Evolutionary conservation across 352 stramenopile genomes (phyloP), one percentile per base, ranked within the genome.

Genomic region (Phytophthora ramorum): DNA sequence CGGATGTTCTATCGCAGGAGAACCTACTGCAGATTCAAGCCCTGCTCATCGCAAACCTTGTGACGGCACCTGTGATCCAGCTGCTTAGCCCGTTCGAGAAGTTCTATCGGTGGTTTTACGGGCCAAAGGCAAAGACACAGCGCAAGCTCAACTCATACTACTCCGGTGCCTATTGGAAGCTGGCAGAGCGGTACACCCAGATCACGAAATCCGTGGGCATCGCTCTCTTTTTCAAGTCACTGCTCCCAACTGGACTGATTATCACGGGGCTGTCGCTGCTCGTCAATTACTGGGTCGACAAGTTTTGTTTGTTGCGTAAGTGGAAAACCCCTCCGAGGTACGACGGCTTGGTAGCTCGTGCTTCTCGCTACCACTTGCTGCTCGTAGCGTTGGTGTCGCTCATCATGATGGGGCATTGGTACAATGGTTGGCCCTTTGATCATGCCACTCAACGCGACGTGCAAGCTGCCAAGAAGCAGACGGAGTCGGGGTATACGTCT

Each of bases 281-380:
- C 4, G 74, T 94, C 10, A 92, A 90, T 55, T 94, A 91, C 68
- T 92, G 83, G 83, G 81, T 93, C 35, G 85, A 92, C 72, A 94
- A 94, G 66, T 94, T 87, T 57, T 94, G 86, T 43, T 55, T 94
- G 43, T 65, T 93, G 50, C 84, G 81, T 54, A 84, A 83, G 55
- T 95, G 81, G 89, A 91, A 87, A 62, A 83, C 77, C 8, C 83
- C 72, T 9, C 85, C 83, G 6, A 67, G 74, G 40, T 90, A 85
- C 63, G 76, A 91, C 62, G 85, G 79, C 4, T 59, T 87, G 17
- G 57, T 93, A n/a, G 81, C 85, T 7, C 69, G 75, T 12, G 69
- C 79, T 40, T 90, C 83, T 46, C 73, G 85, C 8, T 89, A 90
- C 57, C 83, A 93, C 54, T 64, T 93, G 60, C 57, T 93, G 3